Evolutionary conservation across 441 rosid species (phyloP), one percentile per base, ranked within the genome.

Genomic region (Flueggea neowawraea): DNA sequence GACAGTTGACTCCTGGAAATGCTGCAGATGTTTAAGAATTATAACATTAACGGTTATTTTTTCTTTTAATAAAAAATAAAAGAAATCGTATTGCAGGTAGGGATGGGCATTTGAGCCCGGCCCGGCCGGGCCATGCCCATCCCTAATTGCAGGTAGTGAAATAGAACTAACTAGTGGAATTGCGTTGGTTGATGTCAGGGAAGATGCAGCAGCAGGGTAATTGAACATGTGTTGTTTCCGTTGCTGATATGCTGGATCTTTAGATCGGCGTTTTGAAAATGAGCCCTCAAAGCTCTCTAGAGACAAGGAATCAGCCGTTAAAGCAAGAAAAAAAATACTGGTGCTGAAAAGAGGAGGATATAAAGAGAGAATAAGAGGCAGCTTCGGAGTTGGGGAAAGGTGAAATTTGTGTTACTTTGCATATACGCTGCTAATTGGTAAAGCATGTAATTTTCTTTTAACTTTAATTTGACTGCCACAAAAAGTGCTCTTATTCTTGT

Each of bases 381-480:
- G 64, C 67, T 62, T 69, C 15, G 67, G 16, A 61, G 65, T 51
- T 6, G 17, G 67, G 68, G 69, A 69, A 78, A 76, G 81, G 78
- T 61, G 16, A 67, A 70, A 47, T 49, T 73, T 67, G 10, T 61
- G 36, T 47, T 67, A 47, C 71, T 69, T 78, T 67, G 44, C 56
- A 36, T 57, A 50, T 44, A 31, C 61, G 22, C 56, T 54, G 54
- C 55, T 16, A 58, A 53, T 22, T n/a, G 55, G 33, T 22, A 32
- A 68, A 13, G 53, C 63, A 50, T 51, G 31, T 3, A 28, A n/a
- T 31, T 16, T 62, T 39, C 10, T 52, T 41, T 43, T n/a, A n/a
- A 28, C 22, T 17, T 31, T 15, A 13, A 47, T 58, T 39, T 17
- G 57, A 57, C 41, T 17, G n/a, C 36, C 41, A 14, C n/a, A 22